Evolutionary conservation across 1,139 yeast genomes (phyloP).

Genomic region (Hemisphaericaspora subhashii): DNA sequence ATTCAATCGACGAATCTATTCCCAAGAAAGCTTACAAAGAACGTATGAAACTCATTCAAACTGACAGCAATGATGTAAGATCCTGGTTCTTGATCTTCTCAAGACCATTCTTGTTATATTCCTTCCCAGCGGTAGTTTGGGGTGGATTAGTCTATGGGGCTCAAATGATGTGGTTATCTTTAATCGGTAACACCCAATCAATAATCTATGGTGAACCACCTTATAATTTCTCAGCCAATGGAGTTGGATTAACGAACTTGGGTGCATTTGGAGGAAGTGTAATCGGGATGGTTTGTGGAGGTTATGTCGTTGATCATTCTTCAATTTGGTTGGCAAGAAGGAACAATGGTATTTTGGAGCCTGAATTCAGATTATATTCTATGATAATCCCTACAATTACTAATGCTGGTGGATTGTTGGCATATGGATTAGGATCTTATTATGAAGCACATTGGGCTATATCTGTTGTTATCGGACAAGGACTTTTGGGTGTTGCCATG

Average conservation of each 20-base stretch:
- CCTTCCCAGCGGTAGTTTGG: slow-evolving; percentile 62
- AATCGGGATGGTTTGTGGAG: slow-evolving; percentile 44
- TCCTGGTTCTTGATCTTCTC: slow-evolving; percentile 38
- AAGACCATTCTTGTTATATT: slow-evolving; percentile 43
- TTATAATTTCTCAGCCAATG: slow-evolving; percentile 34
- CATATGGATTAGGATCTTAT: slow-evolving; percentile 36
- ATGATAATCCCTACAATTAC: slow-evolving; percentile 40
- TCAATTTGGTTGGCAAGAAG: slow-evolving; percentile 33
- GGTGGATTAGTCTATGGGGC: slow-evolving; percentile 64
- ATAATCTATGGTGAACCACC: slow-evolving; percentile 37
- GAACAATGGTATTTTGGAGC: slow-evolving; percentile 42
- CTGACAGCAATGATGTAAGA: slow-evolving; percentile 40
- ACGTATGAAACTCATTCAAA: slow-evolving; percentile 34
- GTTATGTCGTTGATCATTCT: slow-evolving; percentile 44
- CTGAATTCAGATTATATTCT: slow-evolving; percentile 42
- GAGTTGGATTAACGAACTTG: slow-evolving; percentile 44
- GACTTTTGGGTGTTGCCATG: slow-evolving; percentile 57
- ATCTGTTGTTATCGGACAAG: slow-evolving; percentile 53
- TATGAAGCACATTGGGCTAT: slow-evolving; percentile 49
- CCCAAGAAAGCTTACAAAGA: slow-evolving; percentile 36
- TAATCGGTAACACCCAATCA: slow-evolving; percentile 46
- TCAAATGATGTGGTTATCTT: slow-evolving; percentile 57
- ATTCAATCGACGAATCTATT: slow-evolving; percentile 19
- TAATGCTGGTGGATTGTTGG: slow-evolving; percentile 41
- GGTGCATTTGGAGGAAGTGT: slow-evolving; percentile 41